These are phyloP conservation scores for Brassica cretica DNA, from an alignment of 345 rosid genomes.

Conservation along the genomic window DNA sequence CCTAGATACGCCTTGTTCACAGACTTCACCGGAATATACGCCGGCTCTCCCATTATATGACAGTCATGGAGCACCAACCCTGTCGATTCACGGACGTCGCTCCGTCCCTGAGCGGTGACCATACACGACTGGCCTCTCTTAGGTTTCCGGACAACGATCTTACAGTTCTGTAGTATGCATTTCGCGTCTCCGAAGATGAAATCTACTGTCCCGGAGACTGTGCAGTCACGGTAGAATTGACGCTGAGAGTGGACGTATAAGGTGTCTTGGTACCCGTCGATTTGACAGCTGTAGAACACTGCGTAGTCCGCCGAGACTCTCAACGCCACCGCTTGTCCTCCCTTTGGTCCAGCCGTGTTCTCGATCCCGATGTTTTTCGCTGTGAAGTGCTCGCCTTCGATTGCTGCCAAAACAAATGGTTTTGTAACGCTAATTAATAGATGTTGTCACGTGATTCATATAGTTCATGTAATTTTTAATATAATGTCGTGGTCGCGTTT, in stretches of 20 bases:
- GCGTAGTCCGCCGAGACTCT: slow-evolving; percentile 56
- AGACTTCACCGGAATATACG: slow-evolving; percentile 40
- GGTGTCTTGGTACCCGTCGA: slow-evolving; percentile 71
- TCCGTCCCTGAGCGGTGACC: slow-evolving; percentile 72
- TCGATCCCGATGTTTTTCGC: slow-evolving; percentile 69
- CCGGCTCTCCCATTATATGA: slow-evolving; percentile 49
- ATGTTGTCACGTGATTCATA: not conserved
- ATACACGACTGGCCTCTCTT: slow-evolving; percentile 47
- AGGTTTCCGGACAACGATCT: slow-evolving; percentile 56
- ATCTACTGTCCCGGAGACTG: slow-evolving; percentile 69
- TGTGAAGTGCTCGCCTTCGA: slow-evolving; percentile 53
- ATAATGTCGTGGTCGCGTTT: not conserved
- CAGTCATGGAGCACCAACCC: slow-evolving; percentile 68
- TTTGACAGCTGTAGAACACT: slow-evolving; percentile 54
- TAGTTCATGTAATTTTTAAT: too few species aligned
- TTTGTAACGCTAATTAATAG: not conserved
- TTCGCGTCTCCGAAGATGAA: slow-evolving; percentile 67
- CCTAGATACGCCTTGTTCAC: slow-evolving; percentile 61
- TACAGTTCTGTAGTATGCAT: slow-evolving; percentile 64
- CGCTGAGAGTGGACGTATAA: slow-evolving; percentile 65
- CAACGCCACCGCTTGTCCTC: slow-evolving; percentile 74
- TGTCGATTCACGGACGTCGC: slow-evolving; percentile 41
- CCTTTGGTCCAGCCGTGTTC: slow-evolving; percentile 63
- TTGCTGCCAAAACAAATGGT: slow-evolving; percentile 39
- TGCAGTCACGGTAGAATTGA: slow-evolving; percentile 76